Percentiles rank a stretch among this genome's conserved stretches.
Evolutionary conservation across 352 stramenopile species (phyloP).

Genomic region (Phytophthora kernoviae): DNA sequence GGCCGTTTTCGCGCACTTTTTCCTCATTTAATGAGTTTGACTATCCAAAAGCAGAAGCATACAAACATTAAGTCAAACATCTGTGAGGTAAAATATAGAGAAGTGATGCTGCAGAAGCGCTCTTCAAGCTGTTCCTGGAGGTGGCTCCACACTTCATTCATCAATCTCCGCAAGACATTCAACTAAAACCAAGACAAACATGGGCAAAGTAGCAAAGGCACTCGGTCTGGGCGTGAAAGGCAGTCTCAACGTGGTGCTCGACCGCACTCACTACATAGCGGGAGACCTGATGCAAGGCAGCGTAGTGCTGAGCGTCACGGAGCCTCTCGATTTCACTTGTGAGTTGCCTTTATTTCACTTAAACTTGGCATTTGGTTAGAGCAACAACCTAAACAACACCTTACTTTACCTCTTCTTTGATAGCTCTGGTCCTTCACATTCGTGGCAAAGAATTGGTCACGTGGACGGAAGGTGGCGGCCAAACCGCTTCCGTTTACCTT

Average conservation of each 20-base stretch:
- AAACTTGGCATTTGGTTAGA: not conserved
- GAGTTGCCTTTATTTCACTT: constrained; percentile 1
- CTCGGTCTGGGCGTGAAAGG: constrained; percentile 36
- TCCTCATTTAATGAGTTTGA: no score
- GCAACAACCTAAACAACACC: not conserved
- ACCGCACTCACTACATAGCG: constrained; percentile 31
- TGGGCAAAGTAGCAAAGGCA: constrained; percentile 37
- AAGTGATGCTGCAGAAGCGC: no score
- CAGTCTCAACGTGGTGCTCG: constrained; percentile 26
- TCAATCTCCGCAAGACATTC: constrained; percentile 26
- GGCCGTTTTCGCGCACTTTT: no score
- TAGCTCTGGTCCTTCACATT: constrained; percentile 34
- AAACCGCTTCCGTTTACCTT: constrained; percentile 32
- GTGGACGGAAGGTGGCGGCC: constrained; percentile 40
- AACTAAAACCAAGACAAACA: not conserved
- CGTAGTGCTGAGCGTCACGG: constrained; percentile 30
- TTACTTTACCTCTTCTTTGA: not conserved
- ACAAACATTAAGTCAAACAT: no score
- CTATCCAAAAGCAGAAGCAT: no score
- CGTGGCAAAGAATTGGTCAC: constrained; percentile 36
- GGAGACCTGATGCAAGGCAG: constrained; percentile 33
- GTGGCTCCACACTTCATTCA: constrained; percentile 20
- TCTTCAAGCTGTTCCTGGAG: no score
- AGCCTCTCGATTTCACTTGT: constrained; percentile 42
- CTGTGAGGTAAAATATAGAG: no score